Evolutionary conservation across 495 filamentous ascomycete genomes (phyloP), one percentile per base, ranked within the genome.

Genomic region (Cercophora scortea): DNA sequence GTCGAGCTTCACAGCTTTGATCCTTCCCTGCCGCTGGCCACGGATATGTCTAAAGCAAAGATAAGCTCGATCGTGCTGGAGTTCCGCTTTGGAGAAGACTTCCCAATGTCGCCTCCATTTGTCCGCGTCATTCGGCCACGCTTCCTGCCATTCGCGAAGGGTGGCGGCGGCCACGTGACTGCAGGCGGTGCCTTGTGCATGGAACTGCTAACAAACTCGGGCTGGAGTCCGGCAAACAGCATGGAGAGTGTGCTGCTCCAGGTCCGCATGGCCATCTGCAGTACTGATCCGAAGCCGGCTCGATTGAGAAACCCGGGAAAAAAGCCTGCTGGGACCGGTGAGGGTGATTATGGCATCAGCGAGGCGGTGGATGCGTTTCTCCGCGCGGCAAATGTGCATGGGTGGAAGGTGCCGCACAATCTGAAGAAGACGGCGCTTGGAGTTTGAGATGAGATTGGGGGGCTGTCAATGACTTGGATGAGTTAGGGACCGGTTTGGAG

Each of bases 91-190:
- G 80, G 82, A 8, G 66, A 77, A 7, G 70, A 83, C 32, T 95
- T 80, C 57, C 91, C 91, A 8, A 80, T 89, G 61, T 73, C 76
- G 3, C 91, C 91, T 4, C 91, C 91, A 0, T 95, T 96, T 58
- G 77, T 96, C 32, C 85, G 91, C 3, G 82, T 96, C 8, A 80
- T 96, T 50, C 79, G 86, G 11, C 91, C 91, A 0, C 83, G 85
- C 8, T 94, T 95, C 68, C 67, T 89, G 36, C 70, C 78, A 10
- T 89, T 90, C 63, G 60, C 65, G 42, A 41, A 70, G 6, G 89
- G 90, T 10, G 91, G 91, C 18, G 91, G 91, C 16, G 91, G 91
- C 1, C 90, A 96, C 64, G 85, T 96, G 50, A 95, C 91, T 0
- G 61, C 70, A n/a, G 91, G 91, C 3, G 91, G 91, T 1, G 86